Evolutionary conservation across 345 rosid genomes (phyloP).

Genomic region (Rhodamnia rubescens): DNA sequence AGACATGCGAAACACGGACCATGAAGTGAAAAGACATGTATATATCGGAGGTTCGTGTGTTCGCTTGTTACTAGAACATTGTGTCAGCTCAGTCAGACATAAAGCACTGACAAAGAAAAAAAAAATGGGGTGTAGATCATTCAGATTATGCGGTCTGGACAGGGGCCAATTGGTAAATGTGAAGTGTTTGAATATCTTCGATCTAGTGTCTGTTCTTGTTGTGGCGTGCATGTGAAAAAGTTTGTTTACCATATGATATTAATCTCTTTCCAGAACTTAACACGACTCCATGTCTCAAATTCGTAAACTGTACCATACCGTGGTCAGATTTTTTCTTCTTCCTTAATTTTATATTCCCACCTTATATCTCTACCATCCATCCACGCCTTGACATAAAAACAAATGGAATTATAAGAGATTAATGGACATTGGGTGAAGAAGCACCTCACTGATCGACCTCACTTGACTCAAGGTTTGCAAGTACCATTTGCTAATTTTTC

Average conservation of each 20-base stretch:
- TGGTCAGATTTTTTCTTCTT: background rate
- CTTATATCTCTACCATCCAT: background rate
- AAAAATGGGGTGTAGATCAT: no score
- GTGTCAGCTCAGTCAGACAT: no score
- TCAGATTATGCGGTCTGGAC: conserved; percentile 76
- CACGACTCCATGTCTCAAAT: background rate
- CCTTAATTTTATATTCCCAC: background rate
- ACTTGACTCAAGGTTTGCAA: background rate
- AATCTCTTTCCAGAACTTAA: background rate
- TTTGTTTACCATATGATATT: background rate
- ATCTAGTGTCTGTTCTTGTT: background rate
- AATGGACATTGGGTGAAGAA: background rate
- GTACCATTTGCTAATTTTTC: background rate
- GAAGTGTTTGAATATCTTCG: background rate
- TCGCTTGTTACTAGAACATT: no score
- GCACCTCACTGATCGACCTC: background rate
- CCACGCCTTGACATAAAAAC: background rate
- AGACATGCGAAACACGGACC: no score
- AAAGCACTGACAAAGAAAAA: no score
- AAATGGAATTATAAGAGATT: background rate
- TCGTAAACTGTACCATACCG: background rate
- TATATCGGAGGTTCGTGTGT: no score
- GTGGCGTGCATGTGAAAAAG: background rate
- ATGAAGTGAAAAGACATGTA: no score
- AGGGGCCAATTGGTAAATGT: conserved; percentile 9